Evolutionary conservation across 2,329 filamentous ascomycete species (phyloP).

Genomic region (Penicillium janthinellum): DNA sequence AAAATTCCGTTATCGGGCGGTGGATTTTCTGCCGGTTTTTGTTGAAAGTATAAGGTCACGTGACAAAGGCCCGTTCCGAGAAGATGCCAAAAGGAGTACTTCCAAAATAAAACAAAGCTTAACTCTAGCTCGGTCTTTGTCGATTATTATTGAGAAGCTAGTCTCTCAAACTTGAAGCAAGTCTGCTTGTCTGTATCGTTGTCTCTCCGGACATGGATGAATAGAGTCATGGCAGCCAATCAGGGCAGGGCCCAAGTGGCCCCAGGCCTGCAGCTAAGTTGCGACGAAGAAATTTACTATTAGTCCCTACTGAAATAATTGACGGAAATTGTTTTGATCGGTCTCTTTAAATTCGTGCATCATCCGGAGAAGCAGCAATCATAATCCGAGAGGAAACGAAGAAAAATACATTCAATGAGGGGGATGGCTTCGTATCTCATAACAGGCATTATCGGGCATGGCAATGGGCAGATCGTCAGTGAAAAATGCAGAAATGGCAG

Average conservation of each 20-base stretch:
- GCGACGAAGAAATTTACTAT: too few species aligned
- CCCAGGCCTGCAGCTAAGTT: too few species aligned
- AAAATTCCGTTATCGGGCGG: slow-evolving; percentile 30
- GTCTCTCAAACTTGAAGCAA: too few species aligned
- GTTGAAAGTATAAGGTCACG: background rate
- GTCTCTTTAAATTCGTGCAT: background rate
- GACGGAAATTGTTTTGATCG: background rate
- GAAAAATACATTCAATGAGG: background rate
- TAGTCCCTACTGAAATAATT: too few species aligned
- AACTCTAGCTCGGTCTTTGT: too few species aligned
- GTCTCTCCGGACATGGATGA: too few species aligned
- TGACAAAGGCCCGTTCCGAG: background rate
- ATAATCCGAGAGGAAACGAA: background rate
- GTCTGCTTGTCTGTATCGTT: too few species aligned
- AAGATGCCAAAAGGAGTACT: too few species aligned
- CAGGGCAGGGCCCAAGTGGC: too few species aligned
- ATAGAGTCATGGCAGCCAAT: too few species aligned
- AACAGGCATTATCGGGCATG: background rate
- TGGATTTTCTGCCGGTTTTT: slow-evolving; percentile 20
- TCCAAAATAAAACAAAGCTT: too few species aligned
- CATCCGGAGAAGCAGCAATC: background rate
- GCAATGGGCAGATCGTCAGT: background rate
- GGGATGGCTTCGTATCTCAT: background rate
- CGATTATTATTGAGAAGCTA: too few species aligned
- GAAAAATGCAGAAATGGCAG: background rate